Conservation (phyloP, 2,329 filamentous ascomycete species). For the Thermothelomyces thermophilus region DNA sequence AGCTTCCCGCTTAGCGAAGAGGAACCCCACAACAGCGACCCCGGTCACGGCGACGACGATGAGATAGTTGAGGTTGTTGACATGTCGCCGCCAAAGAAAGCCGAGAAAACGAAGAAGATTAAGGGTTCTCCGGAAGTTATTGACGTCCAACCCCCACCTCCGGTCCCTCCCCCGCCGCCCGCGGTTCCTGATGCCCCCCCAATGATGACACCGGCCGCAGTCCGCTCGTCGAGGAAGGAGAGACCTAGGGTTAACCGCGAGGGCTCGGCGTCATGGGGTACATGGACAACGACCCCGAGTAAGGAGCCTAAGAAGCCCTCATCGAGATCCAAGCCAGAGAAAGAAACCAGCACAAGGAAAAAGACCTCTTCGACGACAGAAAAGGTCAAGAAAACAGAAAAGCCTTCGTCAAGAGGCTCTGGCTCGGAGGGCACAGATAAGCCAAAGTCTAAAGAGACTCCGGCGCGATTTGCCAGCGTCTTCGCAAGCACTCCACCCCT, state of each 20-base stretch:
- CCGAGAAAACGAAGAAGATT: conserved; percentile 39
- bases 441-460: conserved; percentile 37
- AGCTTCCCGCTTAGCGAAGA: conserved; percentile 51
- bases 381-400: conserved; percentile 10
- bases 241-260: conserved; percentile 70
- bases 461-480: conserved; percentile 55
- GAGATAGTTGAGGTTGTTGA: conserved; percentile 47
- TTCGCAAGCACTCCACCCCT: conserved; percentile 63
- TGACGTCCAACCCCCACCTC: conserved; percentile 27
- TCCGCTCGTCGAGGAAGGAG: conserved; percentile 59
- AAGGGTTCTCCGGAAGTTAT: conserved; percentile 33
- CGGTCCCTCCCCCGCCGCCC: conserved; percentile 39
- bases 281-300: conserved; percentile 56
- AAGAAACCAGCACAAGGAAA: conserved; percentile 32
- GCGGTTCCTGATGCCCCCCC: conserved; percentile 42
- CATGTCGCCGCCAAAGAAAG: conserved; percentile 38
- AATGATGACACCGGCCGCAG: conserved; percentile 28
- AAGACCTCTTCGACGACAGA: conserved; percentile 33
- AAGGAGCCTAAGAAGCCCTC: conserved; percentile 51
- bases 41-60: conserved; percentile 25
- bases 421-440: conserved; percentile 49
- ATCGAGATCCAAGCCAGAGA: conserved; percentile 60
- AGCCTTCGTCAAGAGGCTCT: conserved; percentile 15
- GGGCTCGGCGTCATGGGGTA: conserved; percentile 61
- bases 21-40: conserved; percentile 25